These are phyloP conservation scores for Multifurca ochricompacta DNA, from an alignment of 768 basidiomycete genomes.

Conservation along the genomic window DNA sequence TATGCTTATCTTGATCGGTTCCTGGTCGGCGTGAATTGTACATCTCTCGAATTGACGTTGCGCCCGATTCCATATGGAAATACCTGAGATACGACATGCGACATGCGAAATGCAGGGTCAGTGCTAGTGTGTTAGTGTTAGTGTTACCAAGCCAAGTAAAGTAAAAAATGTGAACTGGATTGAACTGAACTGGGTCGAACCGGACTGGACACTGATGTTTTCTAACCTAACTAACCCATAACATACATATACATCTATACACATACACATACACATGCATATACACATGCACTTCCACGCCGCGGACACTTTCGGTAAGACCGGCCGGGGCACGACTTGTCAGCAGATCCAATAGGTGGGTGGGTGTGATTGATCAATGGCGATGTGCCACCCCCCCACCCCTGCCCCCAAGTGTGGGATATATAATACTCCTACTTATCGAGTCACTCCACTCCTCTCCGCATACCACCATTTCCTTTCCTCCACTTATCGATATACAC, in stretches of 20 bases:
- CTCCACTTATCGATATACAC: conserved; percentile 31
- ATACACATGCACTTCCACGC: conserved; percentile 7
- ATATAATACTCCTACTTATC: conserved; percentile 20
- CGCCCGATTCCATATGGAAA: conserved; percentile 7
- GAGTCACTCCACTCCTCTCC: conserved; percentile 6
- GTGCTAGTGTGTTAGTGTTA: too few relatives aligned
- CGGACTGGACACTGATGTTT: conserved; percentile 4
- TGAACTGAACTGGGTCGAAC: not conserved
- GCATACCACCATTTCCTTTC: conserved; percentile 10
- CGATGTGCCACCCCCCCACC: conserved; percentile 6
- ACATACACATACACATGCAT: too few relatives aligned
- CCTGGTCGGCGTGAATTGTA: conserved; percentile 6
- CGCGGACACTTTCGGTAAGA: conserved; percentile 13
- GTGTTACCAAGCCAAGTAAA: too few relatives aligned
- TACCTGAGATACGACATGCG: too few relatives aligned
- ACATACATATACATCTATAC: too few relatives aligned
- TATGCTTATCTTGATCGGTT: conserved; percentile 19
- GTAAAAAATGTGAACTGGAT: not conserved
- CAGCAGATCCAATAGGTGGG: conserved; percentile 6
- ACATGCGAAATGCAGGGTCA: not conserved
- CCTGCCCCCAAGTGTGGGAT: too few relatives aligned
- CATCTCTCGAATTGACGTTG: conserved; percentile 5
- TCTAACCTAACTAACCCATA: too few relatives aligned
- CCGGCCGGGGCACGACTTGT: conserved; percentile 14
- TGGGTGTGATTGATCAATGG: too few relatives aligned